Conservation (phyloP, 352 stramenopile species). For the Phytophthora pinifolia region DNA sequence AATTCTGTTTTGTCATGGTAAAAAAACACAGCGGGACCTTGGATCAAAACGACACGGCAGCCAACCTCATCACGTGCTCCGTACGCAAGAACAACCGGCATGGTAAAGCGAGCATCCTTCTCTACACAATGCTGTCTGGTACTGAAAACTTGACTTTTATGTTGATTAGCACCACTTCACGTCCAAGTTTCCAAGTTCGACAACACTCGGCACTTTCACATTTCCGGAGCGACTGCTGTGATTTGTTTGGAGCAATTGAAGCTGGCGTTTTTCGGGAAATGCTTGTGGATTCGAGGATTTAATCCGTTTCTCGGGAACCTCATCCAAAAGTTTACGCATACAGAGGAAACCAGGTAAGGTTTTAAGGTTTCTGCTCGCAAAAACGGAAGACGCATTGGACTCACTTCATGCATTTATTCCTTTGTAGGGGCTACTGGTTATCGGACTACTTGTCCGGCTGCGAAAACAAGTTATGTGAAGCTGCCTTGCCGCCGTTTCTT, state of each 20-base stretch:
- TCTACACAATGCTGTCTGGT: background rate
- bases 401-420: conserved; percentile 1
- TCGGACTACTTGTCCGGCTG: conserved; percentile 64
- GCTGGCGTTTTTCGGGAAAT: conserved; percentile 73
- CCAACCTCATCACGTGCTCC: conserved; percentile 75
- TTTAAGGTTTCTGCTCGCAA: background rate
- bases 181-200: conserved; percentile 80
- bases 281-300: conserved; percentile 66
- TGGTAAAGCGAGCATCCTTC: conserved; percentile 27
- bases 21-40: conserved; percentile 62
- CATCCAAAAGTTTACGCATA: conserved; percentile 50
- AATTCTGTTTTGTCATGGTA: conserved; percentile 75
- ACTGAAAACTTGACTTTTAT: background rate
- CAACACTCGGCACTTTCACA: conserved; percentile 71
- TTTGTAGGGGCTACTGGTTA: conserved; percentile 53
- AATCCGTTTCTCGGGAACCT: conserved; percentile 81
- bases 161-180: conserved; percentile 52
- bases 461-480: conserved; percentile 62
- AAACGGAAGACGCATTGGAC: background rate
- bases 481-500: conserved; percentile 50
- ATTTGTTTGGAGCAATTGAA: conserved; percentile 80
- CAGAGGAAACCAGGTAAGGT: conserved; percentile 47
- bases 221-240: conserved; percentile 66
- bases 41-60: conserved; percentile 68
- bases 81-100: conserved; percentile 77